A percentile compares a stretch with the other conserved stretches of the same genome.
phyloP scores from a whole-genome alignment of 768 basidiomycete species.

The Hortiboletus flavorubellus region DNA sequence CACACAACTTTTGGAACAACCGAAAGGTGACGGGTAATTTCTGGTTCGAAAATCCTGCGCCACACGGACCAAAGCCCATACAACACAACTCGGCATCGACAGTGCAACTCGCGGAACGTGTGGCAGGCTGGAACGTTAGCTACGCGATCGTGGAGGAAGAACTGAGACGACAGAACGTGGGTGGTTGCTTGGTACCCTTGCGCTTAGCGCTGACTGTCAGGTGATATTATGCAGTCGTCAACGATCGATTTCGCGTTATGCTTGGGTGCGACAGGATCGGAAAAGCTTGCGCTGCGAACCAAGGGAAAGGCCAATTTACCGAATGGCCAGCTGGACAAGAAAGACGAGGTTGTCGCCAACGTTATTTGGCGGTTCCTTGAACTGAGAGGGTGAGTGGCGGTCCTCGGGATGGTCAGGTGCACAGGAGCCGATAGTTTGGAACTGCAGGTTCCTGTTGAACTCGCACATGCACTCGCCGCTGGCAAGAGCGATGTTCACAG shows the following conservation, averaged over 20 bases:
- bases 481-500: conserved; percentile 87
- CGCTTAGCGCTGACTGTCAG: conserved; percentile 26
- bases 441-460: conserved; percentile 77
- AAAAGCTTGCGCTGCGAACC: conserved; percentile 79
- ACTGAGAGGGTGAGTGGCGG: conserved; percentile 68
- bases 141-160: conserved; percentile 89
- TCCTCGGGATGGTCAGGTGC: conserved; percentile 2
- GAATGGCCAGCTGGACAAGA: conserved; percentile 75
- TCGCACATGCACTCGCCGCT: conserved; percentile 86
- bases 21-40: conserved; percentile 69
- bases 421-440: conserved; percentile 8
- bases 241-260: conserved; percentile 97
- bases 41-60: conserved; percentile 64
- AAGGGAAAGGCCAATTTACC: conserved; percentile 55
- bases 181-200: conserved; percentile 32
- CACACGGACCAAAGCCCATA: conserved; percentile 53
- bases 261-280: conserved; percentile 82
- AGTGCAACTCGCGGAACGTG: conserved; percentile 82
- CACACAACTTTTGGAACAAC: conserved; percentile 78
- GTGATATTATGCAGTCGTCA: conserved; percentile 62
- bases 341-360: conserved; percentile 97
- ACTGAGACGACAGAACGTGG: conserved; percentile 91
- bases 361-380: conserved; percentile 99
- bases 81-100: conserved; percentile 78
- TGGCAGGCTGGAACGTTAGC: conserved; percentile 86